Evolutionary conservation across 768 basidiomycete species (phyloP).

Genomic region (Ramaria sp.): DNA sequence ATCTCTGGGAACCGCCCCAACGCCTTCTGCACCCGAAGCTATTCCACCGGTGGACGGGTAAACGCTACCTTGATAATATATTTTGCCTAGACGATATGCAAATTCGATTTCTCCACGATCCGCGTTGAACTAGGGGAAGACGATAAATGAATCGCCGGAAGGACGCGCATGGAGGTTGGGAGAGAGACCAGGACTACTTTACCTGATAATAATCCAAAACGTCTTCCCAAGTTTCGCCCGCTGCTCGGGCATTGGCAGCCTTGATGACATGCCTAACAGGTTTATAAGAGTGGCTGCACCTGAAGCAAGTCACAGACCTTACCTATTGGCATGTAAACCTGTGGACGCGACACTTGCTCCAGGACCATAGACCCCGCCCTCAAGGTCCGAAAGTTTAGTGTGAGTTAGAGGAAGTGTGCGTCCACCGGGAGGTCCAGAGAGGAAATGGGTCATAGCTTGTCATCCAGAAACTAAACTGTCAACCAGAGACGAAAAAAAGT

Average conservation of each 20-base stretch:
- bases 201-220: conserved; percentile 88
- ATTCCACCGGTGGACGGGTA: conserved; percentile 73
- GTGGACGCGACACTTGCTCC: conserved; percentile 92
- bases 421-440: conserved; percentile 86
- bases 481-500: background rate
- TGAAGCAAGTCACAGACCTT: background rate
- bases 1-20: conserved; percentile 76
- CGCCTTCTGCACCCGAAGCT: conserved; percentile 83
- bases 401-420: conserved; percentile 73
- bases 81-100: conserved; percentile 87
- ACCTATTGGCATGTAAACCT: conserved; percentile 52
- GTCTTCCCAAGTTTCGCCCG: conserved; percentile 92
- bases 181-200: conserved; percentile 13
- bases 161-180: background rate
- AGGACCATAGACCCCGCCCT: conserved; percentile 88
- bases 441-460: conserved; percentile 65
- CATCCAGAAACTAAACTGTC: background rate
- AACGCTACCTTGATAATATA: conserved; percentile 93
- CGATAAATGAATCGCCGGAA: conserved; percentile 1
- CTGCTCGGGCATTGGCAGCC: conserved; percentile 70
- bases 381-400: conserved; percentile 78
- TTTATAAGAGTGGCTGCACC: background rate
- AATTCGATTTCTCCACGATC: conserved; percentile 85
- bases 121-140: conserved; percentile 68
- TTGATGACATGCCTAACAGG: conserved; percentile 51